phyloP scores from a whole-genome alignment of 2,329 filamentous ascomycete species.

The Aspergillus bombycis region DNA sequence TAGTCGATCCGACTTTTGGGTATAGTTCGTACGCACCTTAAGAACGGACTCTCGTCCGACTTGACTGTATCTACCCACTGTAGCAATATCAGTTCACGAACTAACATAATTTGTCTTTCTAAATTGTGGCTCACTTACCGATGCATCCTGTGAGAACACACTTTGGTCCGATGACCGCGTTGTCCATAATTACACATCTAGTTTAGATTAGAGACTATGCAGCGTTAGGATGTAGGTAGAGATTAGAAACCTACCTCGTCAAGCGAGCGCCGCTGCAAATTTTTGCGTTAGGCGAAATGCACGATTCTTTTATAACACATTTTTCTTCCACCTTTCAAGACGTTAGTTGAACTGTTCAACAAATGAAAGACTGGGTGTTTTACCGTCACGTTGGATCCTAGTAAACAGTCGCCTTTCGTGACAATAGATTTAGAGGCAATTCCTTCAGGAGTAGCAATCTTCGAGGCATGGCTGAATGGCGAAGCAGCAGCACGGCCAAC shows the following conservation, averaged over 20 bases:
- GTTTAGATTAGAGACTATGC: not conserved
- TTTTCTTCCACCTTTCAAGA: conserved; percentile 70
- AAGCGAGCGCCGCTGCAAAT: conserved; percentile 85
- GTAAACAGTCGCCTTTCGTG: conserved; percentile 76
- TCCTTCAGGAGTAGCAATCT: conserved; percentile 80
- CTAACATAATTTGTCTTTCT: not conserved
- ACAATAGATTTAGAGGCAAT: conserved; percentile 82
- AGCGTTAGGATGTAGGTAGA: not conserved
- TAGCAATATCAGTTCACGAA: not conserved
- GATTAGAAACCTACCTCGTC: conserved; percentile 40
- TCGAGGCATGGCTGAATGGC: conserved; percentile 75
- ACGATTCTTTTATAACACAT: conserved; percentile 84
- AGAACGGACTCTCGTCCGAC: conserved; percentile 78
- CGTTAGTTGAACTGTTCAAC: not conserved
- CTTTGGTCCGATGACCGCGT: conserved; percentile 79
- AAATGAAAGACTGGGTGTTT: not conserved
- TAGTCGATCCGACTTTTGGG: not conserved
- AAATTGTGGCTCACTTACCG: not conserved
- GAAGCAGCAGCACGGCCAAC: conserved; percentile 61
- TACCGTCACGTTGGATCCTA: conserved; percentile 81
- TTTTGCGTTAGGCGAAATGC: conserved; percentile 84
- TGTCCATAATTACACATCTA: conserved; percentile 90
- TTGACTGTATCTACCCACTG: conserved; percentile 73
- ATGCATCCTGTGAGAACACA: conserved; percentile 88
- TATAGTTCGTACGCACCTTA: conserved; percentile 51